Base-by-base conservation (phyloP, 495 filamentous ascomycete genomes). In the Aspergillus avenaceus region DNA sequence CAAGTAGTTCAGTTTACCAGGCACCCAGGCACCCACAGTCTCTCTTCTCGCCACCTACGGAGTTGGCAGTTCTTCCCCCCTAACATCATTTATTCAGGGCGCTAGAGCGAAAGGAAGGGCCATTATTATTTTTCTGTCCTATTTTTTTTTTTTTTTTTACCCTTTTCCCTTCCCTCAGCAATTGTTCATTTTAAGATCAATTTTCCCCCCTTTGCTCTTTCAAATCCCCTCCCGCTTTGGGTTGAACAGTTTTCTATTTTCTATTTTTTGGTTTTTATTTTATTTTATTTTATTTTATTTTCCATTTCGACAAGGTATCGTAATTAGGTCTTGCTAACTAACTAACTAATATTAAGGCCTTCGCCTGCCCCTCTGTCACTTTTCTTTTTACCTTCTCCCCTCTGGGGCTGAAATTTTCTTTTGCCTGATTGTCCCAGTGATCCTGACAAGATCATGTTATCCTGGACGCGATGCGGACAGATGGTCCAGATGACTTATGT, bases 11-110 rank as follows among this genome's bases (percentile, higher is more conserved):
- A 18, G 21, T 18, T 38, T 9, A 14, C 34, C 34, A 38, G 34
- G 34, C 34, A 38, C 34, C 34, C 16, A 38, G 34, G 34, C 34
- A 38, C 14, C 14, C 3, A 38, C 34, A 8, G 34, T 14, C n/a
- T 13, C 36, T 22, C 3, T 29, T 41, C 45, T 53, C 28, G 52
- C 52, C 52, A 55, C 52, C 21, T 41, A 55, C 32, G 41, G 31
- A 38, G 19, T 45, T 25, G 38, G 36, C 24, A 34, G 29, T n/a
- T n/a, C n/a, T n/a, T n/a, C 45, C 52, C 45, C 29, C 16, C 43
- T 38, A 23, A 48, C 42, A 24, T 28, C n/a, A 47, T 21, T 38
- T 19, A 38, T 38, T 38, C 34, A 38, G 34, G 34, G 34, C 34
- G 34, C 34, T 38, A 36, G 32, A 36, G 34, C 6, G 34, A 21